phyloP scores from a whole-genome alignment of 2,329 filamentous ascomycete species.

The Nothomitra cinnamomea region DNA sequence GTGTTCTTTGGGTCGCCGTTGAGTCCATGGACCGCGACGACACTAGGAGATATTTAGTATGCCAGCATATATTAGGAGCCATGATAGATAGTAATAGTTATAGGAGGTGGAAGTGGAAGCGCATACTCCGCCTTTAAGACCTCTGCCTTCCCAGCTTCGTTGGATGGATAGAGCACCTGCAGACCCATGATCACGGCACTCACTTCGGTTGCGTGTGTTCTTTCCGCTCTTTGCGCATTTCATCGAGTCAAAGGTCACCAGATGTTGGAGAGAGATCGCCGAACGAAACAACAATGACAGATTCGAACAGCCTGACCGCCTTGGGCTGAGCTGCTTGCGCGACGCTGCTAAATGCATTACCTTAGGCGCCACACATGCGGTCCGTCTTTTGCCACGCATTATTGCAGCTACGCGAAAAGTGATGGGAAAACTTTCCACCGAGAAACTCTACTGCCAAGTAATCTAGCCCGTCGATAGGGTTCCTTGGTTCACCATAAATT shows the following conservation, averaged over 20 bases:
- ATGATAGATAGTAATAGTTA: too few species aligned
- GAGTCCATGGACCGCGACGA: conserved; percentile 9
- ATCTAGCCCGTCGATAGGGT: too few species aligned
- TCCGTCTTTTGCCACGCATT: background rate
- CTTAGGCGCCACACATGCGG: too few species aligned
- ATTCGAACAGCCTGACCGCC: background rate
- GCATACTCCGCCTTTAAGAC: background rate
- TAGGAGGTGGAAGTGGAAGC: background rate
- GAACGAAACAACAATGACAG: background rate
- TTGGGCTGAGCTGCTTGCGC: background rate
- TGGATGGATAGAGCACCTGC: background rate
- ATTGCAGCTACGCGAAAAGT: background rate
- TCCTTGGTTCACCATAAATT: too few species aligned
- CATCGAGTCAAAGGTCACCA: background rate
- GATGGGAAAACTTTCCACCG: background rate
- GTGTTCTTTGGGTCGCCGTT: conserved; percentile 7
- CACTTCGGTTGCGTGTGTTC: background rate
- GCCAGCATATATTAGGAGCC: background rate
- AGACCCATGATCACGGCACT: background rate
- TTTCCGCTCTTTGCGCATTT: background rate
- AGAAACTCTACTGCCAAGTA: too few species aligned
- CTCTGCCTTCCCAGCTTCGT: background rate
- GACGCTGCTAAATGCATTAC: too few species aligned
- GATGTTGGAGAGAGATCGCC: background rate
- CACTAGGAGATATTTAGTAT: conserved; percentile 3